phyloP scores from a whole-genome alignment of 2,329 filamentous ascomycete species.

The Phialophora tarda region DNA sequence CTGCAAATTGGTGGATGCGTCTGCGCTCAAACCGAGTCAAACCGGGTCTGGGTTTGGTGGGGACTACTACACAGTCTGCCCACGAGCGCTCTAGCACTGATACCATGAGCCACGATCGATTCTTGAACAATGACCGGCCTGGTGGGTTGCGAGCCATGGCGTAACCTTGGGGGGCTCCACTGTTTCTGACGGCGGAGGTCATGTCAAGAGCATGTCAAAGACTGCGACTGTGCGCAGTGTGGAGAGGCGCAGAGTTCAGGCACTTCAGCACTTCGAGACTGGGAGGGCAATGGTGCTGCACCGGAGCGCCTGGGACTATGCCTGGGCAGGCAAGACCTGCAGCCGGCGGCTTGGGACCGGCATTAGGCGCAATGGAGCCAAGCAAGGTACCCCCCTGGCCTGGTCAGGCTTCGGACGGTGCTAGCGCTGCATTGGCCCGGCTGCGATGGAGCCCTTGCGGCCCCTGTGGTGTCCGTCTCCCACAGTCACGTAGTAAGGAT shows the following conservation, averaged over 20 bases:
- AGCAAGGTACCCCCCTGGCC: constrained; percentile 4
- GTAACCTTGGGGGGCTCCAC: constrained; percentile 17
- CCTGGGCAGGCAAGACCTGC: constrained; percentile 24
- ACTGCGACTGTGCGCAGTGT: neutral
- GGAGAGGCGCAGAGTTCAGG: neutral
- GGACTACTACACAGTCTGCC: constrained; percentile 15
- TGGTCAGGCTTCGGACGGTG: constrained; percentile 2
- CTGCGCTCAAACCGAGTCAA: constrained; percentile 16
- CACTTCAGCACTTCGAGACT: neutral
- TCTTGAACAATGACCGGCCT: constrained; percentile 26
- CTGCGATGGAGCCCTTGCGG: neutral
- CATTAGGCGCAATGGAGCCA: constrained; percentile 22
- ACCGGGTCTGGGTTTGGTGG: constrained; percentile 24
- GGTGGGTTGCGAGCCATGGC: constrained; percentile 32
- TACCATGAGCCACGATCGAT: constrained; percentile 29
- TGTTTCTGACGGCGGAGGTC: constrained; percentile 12
- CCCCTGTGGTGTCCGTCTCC: neutral
- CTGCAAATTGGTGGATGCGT: constrained; percentile 25
- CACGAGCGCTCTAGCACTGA: constrained; percentile 22
- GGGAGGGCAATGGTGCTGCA: constrained; percentile 35
- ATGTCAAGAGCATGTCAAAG: constrained; percentile 4
- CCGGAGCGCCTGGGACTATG: constrained; percentile 26
- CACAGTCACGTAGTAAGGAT: constrained; percentile 6
- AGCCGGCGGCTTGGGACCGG: constrained; percentile 19
- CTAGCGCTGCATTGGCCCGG: constrained; percentile 7